Conservation (phyloP, 345 rosid species). For the Salix dunnii region DNA sequence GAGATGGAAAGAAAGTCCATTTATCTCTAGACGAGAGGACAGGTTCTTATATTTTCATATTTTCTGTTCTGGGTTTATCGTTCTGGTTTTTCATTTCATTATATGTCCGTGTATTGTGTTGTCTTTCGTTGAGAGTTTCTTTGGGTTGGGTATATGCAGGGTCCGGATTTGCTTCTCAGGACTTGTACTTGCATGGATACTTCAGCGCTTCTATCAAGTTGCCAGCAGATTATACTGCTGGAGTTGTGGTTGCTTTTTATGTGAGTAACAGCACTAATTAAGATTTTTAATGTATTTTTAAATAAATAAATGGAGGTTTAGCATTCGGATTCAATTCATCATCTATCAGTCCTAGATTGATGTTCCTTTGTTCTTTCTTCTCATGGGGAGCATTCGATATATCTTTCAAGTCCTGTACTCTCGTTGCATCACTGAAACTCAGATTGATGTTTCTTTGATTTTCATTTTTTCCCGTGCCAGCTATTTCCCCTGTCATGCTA, state of each 20-base stretch:
- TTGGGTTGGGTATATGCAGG: constrained; percentile 44
- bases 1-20: constrained; percentile 79
- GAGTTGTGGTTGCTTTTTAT: constrained; percentile 96
- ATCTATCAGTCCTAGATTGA: neutral
- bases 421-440: neutral
- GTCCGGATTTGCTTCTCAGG: constrained; percentile 95
- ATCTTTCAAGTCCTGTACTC: neutral
- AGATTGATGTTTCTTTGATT: neutral
- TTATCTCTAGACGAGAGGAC: constrained; percentile 83
- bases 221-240: constrained; percentile 97
- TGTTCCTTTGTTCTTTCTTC: neutral
- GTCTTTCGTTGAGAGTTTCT: neutral
- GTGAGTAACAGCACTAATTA: constrained; percentile 41
- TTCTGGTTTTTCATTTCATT: neutral
- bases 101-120: neutral
- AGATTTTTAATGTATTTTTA: neutral
- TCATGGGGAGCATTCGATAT: neutral
- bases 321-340: neutral
- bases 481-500: neutral
- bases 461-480: neutral
- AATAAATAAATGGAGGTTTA: neutral
- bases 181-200: constrained; percentile 85
- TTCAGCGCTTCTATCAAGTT: constrained; percentile 90
- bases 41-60: constrained; percentile 32
- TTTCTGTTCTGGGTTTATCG: neutral